phyloP scores from a whole-genome alignment of 805 yeast species.

The Saccharomycopsis sp. region DNA sequence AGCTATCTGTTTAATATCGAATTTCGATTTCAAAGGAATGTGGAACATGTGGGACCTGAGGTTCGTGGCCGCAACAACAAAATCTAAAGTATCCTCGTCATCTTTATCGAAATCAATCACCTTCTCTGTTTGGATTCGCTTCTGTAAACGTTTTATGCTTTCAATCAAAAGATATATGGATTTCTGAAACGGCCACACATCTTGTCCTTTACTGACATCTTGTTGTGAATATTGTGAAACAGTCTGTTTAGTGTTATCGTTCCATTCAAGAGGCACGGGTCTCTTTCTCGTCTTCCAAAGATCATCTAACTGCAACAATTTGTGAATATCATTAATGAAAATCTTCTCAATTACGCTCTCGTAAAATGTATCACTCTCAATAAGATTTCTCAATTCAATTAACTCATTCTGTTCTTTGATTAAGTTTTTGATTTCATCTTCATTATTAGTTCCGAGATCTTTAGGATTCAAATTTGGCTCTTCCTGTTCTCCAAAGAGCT shows the following conservation, averaged over 20 bases:
- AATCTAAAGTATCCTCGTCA: constrained; percentile 83
- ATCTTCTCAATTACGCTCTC: constrained; percentile 48
- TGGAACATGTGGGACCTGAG: constrained; percentile 64
- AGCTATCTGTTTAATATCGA: constrained; percentile 89
- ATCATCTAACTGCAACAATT: constrained; percentile 62
- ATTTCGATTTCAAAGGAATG: constrained; percentile 67
- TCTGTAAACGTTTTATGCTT: constrained; percentile 14
- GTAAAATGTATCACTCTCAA: constrained; percentile 29
- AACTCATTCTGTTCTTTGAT: constrained; percentile 64
- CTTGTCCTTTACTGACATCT: constrained; percentile 28
- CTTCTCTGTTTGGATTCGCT: constrained; percentile 2
- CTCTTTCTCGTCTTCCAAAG: constrained; percentile 68
- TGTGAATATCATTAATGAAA: constrained; percentile 69
- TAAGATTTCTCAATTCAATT: constrained; percentile 39
- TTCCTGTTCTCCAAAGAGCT: constrained; percentile 58
- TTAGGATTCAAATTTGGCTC: constrained; percentile 26
- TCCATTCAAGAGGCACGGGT: constrained; percentile 56
- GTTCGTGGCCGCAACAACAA: constrained; percentile 83
- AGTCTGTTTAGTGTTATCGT: constrained; percentile 19
- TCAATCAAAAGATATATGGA: constrained; percentile 15
- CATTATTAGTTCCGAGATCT: constrained; percentile 55
- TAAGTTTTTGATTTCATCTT: constrained; percentile 57
- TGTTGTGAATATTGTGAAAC: constrained; percentile 21
- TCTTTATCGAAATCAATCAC: constrained; percentile 80
- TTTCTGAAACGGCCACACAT: constrained; percentile 47